Evolutionary conservation across 805 yeast genomes (phyloP).

Genomic region (Blastobotrys muscicola): DNA sequence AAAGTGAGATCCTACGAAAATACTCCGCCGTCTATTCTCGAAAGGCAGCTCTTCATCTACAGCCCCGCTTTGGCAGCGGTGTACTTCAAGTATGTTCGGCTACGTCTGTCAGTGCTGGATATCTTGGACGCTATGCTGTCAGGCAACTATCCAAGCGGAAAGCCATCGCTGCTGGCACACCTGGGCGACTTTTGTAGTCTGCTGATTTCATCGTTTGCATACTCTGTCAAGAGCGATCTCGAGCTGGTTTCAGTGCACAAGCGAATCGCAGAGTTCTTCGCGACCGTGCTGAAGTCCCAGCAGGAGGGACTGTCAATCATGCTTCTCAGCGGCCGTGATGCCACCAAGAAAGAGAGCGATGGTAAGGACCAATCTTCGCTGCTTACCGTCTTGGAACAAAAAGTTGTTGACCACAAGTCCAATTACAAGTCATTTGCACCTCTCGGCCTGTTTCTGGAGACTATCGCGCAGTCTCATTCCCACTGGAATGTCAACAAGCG

Average conservation of each 20-base stretch:
- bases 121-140: conserved; percentile 37
- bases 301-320: conserved; percentile 33
- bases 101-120: conserved; percentile 45
- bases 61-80: conserved; percentile 49
- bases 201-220: conserved; percentile 48
- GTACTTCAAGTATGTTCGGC: conserved; percentile 40
- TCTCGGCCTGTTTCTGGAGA: conserved; percentile 40
- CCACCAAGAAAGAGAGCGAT: conserved; percentile 12
- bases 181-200: conserved; percentile 56
- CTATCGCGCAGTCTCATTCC: conserved; percentile 65
- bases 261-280: conserved; percentile 20
- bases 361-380: conserved; percentile 14
- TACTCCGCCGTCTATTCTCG: conserved; percentile 53
- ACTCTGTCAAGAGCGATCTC: conserved; percentile 46
- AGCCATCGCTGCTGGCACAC: conserved; percentile 77
- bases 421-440: no score
- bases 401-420: conserved; percentile 6
- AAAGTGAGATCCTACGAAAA: conserved; percentile 44
- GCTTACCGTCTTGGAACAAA: conserved; percentile 21
- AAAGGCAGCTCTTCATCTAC: conserved; percentile 45
- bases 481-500: conserved; percentile 59
- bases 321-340: conserved; percentile 25
- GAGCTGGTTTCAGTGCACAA: conserved; percentile 15
- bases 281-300: conserved; percentile 22
- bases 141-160: conserved; percentile 32